Evolutionary conservation across 1,139 yeast genomes (phyloP), one percentile per base, ranked within the genome.

Genomic region (Hyphopichia buzzinii): DNA sequence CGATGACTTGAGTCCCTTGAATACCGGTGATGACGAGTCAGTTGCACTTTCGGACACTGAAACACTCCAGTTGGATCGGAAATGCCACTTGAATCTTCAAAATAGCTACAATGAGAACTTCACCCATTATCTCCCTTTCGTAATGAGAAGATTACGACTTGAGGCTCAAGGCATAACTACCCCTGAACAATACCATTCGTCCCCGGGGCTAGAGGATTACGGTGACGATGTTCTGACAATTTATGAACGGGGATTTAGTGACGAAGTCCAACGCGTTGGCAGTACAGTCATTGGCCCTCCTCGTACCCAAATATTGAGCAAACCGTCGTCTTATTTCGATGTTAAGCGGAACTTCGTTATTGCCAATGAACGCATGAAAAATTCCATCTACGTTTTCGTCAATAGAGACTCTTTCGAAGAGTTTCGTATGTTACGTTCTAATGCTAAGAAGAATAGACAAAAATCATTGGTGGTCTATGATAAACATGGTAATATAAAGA

Each of bases 71-170:
- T 46, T 49, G 17, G 52, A 49, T 31, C 35, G 39, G 26, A 32
- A 37, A 1, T 54, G 57, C 17, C 46, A 62, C n/a, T 44, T 59
- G 29, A 66, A 64, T 26, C 51, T 70, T 8, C 76, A 68, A 44
- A 59, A 54, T 0, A 51, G 62, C 1, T 71, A 52, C 42, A 52
- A 50, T 27, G 73, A 64, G 14, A 71, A 71, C 41, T 68, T 63
- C 44, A 59, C 66, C 17, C 46, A 49, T 24, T 71, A 68, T 43
- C 44, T 64, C 8, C 77, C 77, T 2, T 71, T 49, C 47, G 43
- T 68, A 7, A 34, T 65, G 15, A 47, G 72, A 27, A 50, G 60
- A 27, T 36, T 55, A 41, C 43, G 72, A 26, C 16, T 55, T 11
- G 44, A 46, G 11, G 41, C 43, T 7, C 17, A 35, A 24, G 40